A percentile compares a stretch with the other conserved stretches of the same genome.
Evolutionary conservation across 495 filamentous ascomycete genomes (phyloP).

Genomic region (Talaromyces nanjingensis): DNA sequence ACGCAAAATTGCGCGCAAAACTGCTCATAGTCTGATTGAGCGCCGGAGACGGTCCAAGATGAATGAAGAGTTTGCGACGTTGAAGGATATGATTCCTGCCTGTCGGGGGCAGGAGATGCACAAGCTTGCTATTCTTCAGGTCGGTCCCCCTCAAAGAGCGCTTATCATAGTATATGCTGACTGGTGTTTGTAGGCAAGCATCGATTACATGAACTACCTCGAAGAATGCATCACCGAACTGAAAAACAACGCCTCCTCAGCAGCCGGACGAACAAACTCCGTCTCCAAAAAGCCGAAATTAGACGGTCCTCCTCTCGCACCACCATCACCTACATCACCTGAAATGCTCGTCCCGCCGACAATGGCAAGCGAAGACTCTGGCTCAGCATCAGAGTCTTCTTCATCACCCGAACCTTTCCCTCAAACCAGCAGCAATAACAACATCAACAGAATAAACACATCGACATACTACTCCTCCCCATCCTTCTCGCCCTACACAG

Average conservation of each 20-base stretch:
- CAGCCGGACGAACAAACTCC: constrained; percentile 5
- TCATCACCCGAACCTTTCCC: constrained; percentile 31
- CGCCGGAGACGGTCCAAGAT: constrained; percentile 88
- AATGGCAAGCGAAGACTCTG: constrained; percentile 6
- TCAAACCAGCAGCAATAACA: background rate
- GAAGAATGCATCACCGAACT: constrained; percentile 81
- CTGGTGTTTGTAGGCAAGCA: constrained; percentile 64
- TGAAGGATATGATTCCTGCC: constrained; percentile 95
- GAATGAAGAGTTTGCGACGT: constrained; percentile 94
- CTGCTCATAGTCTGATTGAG: constrained; percentile 93
- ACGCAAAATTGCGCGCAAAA: constrained; percentile 90
- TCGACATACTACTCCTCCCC: constrained; percentile 29
- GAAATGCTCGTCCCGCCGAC: constrained; percentile 19
- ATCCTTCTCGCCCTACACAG: constrained; percentile 27
- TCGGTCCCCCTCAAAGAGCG: no score
- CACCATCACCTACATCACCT: constrained; percentile 32
- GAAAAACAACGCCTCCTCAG: constrained; percentile 46
- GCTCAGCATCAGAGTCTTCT: constrained; percentile 22
- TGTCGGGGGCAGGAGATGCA: constrained; percentile 92
- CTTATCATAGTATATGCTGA: no score
- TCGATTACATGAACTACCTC: constrained; percentile 93
- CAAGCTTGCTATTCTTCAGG: constrained; percentile 93
- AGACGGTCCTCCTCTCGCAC: constrained; percentile 12
- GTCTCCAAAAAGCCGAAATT: constrained; percentile 1
- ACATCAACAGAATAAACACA: background rate